Percentiles rank a stretch among this genome's conserved stretches.
Conservation (phyloP, 441 rosid species). For the Biscutella laevigata region DNA sequence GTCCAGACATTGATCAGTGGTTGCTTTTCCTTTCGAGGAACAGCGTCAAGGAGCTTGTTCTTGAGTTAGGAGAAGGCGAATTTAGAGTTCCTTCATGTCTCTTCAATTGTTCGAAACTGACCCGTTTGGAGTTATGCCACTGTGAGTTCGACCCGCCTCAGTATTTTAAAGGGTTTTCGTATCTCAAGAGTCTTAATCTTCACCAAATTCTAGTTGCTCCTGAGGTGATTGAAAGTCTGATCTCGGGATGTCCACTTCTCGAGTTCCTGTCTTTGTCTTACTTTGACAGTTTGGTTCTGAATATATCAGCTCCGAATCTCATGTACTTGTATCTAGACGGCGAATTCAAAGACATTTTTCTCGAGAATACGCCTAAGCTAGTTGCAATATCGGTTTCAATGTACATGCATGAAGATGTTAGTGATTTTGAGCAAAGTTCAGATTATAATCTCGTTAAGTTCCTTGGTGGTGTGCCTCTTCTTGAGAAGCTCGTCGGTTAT, state of each 20-base stretch:
- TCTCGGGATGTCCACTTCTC: conserved; percentile 69
- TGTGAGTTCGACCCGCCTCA: conserved; percentile 77
- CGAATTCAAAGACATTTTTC: conserved; percentile 71
- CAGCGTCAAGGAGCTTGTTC: conserved; percentile 60
- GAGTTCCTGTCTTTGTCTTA: conserved; percentile 72
- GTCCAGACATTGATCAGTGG: conserved; percentile 89
- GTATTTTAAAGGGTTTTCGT: conserved; percentile 57
- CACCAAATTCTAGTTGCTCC: conserved; percentile 68
- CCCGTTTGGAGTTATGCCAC: conserved; percentile 60
- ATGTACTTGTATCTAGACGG: conserved; percentile 80
- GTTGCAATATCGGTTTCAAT: conserved; percentile 62
- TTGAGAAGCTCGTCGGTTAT: conserved; percentile 69
- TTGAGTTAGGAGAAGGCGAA: conserved; percentile 78
- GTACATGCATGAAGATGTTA: conserved; percentile 75
- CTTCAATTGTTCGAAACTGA: conserved; percentile 50
- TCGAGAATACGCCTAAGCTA: conserved; percentile 63
- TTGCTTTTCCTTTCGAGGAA: conserved; percentile 75
- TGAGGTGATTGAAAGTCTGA: conserved; percentile 65
- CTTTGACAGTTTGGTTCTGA: conserved; percentile 66
- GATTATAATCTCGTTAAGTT: conserved; percentile 68
- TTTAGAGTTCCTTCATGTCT: conserved; percentile 76
- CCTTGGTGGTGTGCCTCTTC: conserved; percentile 77
- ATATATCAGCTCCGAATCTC: conserved; percentile 65
- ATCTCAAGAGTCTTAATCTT: conserved; percentile 64
- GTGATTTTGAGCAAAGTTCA: conserved; percentile 77